Percentiles rank a stretch among this genome's conserved stretches.
phyloP scores from a whole-genome alignment of 768 basidiomycete species.

The Boletellus ananiceps region DNA sequence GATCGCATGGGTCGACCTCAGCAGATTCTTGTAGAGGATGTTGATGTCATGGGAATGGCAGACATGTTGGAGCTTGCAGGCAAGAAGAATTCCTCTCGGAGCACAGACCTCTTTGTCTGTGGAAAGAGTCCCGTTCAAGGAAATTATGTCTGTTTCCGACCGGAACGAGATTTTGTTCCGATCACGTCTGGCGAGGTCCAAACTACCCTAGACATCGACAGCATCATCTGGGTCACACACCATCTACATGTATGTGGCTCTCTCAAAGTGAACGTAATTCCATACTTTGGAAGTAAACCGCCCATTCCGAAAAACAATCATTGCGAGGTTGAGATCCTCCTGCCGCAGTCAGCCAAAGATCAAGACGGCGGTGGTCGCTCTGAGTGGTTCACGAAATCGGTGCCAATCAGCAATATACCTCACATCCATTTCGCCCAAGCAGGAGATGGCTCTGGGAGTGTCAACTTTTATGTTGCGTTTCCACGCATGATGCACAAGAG shows the following conservation, averaged over 20 bases:
- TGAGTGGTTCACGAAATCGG: slow-evolving; percentile 1
- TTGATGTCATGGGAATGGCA: slow-evolving; percentile 2
- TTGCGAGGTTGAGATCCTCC: slow-evolving; percentile 3
- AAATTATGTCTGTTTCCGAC: slow-evolving; percentile 1
- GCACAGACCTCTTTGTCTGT: not conserved
- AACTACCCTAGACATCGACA: slow-evolving; percentile 5
- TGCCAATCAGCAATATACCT: slow-evolving; percentile 1
- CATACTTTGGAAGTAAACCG: slow-evolving; percentile 1
- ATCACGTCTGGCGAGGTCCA: not conserved
- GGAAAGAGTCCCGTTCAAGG: not conserved
- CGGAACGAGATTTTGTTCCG: not conserved
- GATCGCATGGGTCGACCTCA: not conserved
- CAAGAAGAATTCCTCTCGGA: not conserved
- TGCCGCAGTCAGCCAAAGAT: not conserved
- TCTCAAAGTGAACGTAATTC: slow-evolving; percentile 1
- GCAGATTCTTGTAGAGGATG: not conserved
- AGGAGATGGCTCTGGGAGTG: not conserved
- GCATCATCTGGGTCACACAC: slow-evolving; percentile 4
- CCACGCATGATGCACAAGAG: slow-evolving; percentile 7
- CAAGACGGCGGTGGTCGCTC: not conserved
- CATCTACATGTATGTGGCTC: not conserved
- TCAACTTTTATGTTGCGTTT: slow-evolving; percentile 7
- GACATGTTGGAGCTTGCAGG: not conserved
- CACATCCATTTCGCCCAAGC: slow-evolving; percentile 1
- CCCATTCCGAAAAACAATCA: slow-evolving; percentile 6